Conservation (phyloP, 108 stramenopile species). For the Nannochloropsis gaditana region DNA sequence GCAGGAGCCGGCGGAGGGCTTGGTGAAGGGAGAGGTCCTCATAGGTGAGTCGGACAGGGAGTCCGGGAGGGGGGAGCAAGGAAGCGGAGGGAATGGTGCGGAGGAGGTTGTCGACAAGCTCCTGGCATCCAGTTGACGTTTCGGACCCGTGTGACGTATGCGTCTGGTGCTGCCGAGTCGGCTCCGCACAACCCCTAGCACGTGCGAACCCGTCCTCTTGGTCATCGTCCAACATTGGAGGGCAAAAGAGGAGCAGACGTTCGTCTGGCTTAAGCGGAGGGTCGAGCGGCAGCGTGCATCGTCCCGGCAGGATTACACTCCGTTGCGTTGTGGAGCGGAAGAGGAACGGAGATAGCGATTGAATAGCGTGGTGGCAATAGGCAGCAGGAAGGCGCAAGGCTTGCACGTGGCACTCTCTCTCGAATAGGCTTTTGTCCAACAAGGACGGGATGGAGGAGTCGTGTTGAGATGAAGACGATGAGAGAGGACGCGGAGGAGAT, state of each 20-base stretch:
- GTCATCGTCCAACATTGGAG: not conserved
- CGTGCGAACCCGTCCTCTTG: not conserved
- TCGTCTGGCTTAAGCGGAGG: not conserved
- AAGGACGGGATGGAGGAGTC: not conserved
- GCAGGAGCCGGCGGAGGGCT: constrained; percentile 9
- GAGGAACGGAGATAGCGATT: not conserved
- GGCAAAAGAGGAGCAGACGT: not conserved
- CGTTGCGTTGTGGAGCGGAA: not conserved
- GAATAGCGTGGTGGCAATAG: not conserved
- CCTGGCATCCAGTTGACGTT: not conserved
- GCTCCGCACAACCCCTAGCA: not conserved
- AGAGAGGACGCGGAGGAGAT: not conserved
- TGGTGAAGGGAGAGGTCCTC: not conserved
- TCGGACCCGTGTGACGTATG: not conserved
- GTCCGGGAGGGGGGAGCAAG: not conserved
- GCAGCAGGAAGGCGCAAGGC: not conserved
- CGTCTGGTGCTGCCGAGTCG: not conserved
- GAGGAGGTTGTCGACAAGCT: not conserved
- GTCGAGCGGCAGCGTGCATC: not conserved
- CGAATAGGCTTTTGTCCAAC: not conserved
- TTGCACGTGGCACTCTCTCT: not conserved
- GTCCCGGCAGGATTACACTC: not conserved
- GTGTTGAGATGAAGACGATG: not conserved
- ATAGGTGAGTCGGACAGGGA: constrained; percentile 1
- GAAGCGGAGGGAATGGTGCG: not conserved